Evolutionary conservation across 2,329 filamentous ascomycete genomes (phyloP).

Genomic region (Fusarium sp.): DNA sequence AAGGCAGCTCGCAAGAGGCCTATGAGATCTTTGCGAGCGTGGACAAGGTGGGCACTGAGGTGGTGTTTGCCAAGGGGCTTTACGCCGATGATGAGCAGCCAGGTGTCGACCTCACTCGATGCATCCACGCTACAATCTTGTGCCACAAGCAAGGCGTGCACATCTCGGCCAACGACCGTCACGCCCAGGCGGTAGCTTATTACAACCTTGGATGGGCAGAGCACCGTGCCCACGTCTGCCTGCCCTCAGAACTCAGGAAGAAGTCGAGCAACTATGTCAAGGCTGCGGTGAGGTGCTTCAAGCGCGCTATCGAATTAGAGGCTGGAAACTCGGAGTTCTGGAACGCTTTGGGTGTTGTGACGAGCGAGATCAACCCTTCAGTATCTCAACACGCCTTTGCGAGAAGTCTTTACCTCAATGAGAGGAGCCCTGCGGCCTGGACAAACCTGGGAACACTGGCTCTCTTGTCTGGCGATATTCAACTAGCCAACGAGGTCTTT

Average conservation of each 20-base stretch:
- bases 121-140: slow-evolving; percentile 79
- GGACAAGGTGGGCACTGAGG: slow-evolving; percentile 69
- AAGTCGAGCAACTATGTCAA: slow-evolving; percentile 78
- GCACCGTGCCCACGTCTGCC: slow-evolving; percentile 79
- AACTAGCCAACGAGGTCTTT: slow-evolving; percentile 91
- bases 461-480: slow-evolving; percentile 82
- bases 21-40: slow-evolving; percentile 75
- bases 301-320: slow-evolving; percentile 94
- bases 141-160: slow-evolving; percentile 89
- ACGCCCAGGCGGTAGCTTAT: slow-evolving; percentile 95
- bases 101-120: slow-evolving; percentile 66
- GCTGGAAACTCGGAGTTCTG: slow-evolving; percentile 96
- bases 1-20: slow-evolving; percentile 62
- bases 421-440: slow-evolving; percentile 87
- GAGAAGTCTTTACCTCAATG: slow-evolving; percentile 91
- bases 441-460: slow-evolving; percentile 91
- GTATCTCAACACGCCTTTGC: slow-evolving; percentile 95
- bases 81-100: slow-evolving; percentile 61
- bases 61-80: slow-evolving; percentile 58
- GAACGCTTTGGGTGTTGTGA: slow-evolving; percentile 94
- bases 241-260: slow-evolving; percentile 65
- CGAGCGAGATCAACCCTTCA: slow-evolving; percentile 84
- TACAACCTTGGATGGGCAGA: slow-evolving; percentile 98
- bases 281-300: slow-evolving; percentile 90
- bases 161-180: slow-evolving; percentile 77